phyloP scores from a whole-genome alignment of 495 filamentous ascomycete genomes.

The Aspergillus avenaceus region DNA sequence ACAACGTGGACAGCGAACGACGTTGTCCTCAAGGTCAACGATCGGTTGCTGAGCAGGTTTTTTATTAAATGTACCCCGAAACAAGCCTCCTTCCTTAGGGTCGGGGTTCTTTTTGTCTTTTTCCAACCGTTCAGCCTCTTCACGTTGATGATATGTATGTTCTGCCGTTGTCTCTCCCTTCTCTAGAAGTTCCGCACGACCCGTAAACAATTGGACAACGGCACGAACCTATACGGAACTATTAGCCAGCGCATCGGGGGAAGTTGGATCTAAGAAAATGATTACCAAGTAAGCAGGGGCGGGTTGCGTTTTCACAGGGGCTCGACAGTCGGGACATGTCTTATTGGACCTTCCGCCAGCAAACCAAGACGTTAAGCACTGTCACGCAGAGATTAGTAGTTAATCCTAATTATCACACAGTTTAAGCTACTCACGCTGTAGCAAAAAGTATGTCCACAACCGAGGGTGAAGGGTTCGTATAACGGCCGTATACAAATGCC shows the following conservation, averaged over 20 bases:
- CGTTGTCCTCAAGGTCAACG: constrained; percentile 56
- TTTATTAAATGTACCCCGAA: constrained; percentile 58
- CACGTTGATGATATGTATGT: constrained; percentile 52
- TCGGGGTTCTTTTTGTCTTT: constrained; percentile 46
- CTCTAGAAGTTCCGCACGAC: constrained; percentile 59
- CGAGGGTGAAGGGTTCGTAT: constrained; percentile 68
- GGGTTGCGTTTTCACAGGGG: constrained; percentile 53
- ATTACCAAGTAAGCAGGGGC: constrained; percentile 68
- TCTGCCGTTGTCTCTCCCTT: constrained; percentile 59
- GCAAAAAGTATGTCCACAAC: constrained; percentile 73
- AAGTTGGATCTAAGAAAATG: not conserved
- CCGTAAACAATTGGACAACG: constrained; percentile 62
- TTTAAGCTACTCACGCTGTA: constrained; percentile 50
- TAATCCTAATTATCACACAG: not conserved
- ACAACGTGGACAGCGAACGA: constrained; percentile 61
- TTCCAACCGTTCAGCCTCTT: constrained; percentile 61
- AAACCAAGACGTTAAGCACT: constrained; percentile 69
- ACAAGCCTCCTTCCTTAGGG: constrained; percentile 53
- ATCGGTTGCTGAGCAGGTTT: constrained; percentile 32
- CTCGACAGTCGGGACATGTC: constrained; percentile 70
- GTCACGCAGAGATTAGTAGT: not conserved
- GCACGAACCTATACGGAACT: constrained; percentile 53
- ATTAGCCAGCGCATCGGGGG: constrained; percentile 6
- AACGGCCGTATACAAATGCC: constrained; percentile 66
- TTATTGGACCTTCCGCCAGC: constrained; percentile 54